These are phyloP conservation scores for Pseudogymnoascus sp. DNA, from an alignment of 2,329 filamentous ascomycete genomes.

Conservation along the genomic window DNA sequence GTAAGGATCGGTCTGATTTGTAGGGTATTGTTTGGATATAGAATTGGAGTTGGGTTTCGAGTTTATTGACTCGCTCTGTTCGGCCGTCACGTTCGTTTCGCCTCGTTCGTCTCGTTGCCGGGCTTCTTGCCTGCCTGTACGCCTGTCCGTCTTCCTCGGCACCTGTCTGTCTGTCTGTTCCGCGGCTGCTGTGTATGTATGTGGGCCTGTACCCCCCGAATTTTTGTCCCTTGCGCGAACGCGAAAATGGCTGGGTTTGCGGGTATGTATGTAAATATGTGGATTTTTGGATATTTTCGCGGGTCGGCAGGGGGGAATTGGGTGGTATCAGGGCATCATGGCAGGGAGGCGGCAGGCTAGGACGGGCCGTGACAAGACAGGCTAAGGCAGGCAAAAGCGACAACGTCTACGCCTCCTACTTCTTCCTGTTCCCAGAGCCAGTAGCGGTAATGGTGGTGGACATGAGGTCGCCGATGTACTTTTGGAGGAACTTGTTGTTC, in stretches of 20 bases:
- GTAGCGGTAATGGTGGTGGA: conserved; percentile 64
- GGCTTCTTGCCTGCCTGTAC: not conserved
- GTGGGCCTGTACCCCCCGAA: not conserved
- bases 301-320: not conserved
- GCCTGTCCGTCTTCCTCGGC: not conserved
- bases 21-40: not conserved
- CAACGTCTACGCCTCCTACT: conserved; percentile 7
- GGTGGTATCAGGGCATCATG: not conserved
- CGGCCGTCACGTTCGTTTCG: not conserved
- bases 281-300: not conserved
- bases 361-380: not conserved
- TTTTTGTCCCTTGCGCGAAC: not conserved
- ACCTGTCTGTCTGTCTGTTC: conserved; percentile 7
- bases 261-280: not conserved
- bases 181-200: conserved; percentile 4
- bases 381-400: not conserved
- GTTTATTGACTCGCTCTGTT: not conserved
- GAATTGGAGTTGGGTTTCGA: conserved; percentile 2
- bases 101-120: conserved; percentile 2
- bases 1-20: conserved; percentile 3
- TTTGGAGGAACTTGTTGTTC: conserved; percentile 95
- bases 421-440: conserved; percentile 18
- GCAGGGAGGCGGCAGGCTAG: not conserved
- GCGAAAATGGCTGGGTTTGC: not conserved
- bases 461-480: conserved; percentile 96